These are phyloP conservation scores for Sclerotinia minor DNA, from an alignment of 2,329 filamentous ascomycete species.

Conservation along the genomic window DNA sequence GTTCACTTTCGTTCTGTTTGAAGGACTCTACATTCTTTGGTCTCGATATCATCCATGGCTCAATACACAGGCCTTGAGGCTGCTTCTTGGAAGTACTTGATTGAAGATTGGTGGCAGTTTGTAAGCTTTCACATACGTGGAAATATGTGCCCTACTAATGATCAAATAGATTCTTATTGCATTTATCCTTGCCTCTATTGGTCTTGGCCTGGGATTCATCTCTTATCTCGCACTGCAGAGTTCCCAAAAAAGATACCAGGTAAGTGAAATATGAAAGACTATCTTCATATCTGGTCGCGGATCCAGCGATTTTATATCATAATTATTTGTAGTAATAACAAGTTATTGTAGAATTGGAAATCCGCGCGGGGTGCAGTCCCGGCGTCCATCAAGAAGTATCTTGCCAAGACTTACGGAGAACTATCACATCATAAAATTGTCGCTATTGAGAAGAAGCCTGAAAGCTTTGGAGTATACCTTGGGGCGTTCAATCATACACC, in stretches of 20 bases:
- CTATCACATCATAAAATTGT: constrained; percentile 30
- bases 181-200: constrained; percentile 34
- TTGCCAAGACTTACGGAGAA: constrained; percentile 26
- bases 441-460: constrained; percentile 28
- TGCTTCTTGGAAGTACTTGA: constrained; percentile 31
- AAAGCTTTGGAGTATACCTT: constrained; percentile 46
- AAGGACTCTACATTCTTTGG: constrained; percentile 15
- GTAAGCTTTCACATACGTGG: constrained; percentile 27
- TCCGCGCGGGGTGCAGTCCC: constrained; percentile 23
- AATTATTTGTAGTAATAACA: not conserved
- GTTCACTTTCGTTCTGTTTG: constrained; percentile 16
- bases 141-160: constrained; percentile 27
- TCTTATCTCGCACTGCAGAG: constrained; percentile 29
- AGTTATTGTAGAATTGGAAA: constrained; percentile 27
- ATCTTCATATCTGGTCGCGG: not conserved
- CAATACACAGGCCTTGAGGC: constrained; percentile 35
- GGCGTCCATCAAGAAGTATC: constrained; percentile 27
- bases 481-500: constrained; percentile 43
- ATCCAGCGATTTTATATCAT: not conserved
- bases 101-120: constrained; percentile 37
- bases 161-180: constrained; percentile 34
- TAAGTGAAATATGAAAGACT: constrained; percentile 15
- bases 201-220: constrained; percentile 27
- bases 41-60: constrained; percentile 31
- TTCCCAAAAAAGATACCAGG: constrained; percentile 22